Evolutionary conservation across 768 basidiomycete species (phyloP).

Genomic region (Podaxis rugospora): DNA sequence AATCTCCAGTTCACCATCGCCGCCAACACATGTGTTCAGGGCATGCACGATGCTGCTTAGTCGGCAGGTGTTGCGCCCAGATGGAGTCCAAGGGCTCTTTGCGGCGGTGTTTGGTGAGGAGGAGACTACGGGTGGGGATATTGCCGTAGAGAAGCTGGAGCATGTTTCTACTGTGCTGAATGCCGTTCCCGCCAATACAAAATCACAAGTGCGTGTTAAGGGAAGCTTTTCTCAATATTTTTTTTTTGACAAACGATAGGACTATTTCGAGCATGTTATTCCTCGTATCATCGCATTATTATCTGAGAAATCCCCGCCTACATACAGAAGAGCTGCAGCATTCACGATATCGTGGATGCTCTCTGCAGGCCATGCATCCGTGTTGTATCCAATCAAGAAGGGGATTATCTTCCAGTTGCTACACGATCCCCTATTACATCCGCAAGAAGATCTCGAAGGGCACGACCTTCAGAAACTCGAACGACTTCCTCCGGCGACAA

Average conservation of each 20-base stretch:
- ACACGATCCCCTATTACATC: constrained; percentile 45
- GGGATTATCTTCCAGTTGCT: constrained; percentile 41
- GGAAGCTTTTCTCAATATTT: background rate
- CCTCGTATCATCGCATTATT: constrained; percentile 54
- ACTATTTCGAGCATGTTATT: constrained; percentile 53
- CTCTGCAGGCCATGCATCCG: constrained; percentile 25
- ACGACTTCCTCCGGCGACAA: background rate
- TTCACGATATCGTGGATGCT: constrained; percentile 69
- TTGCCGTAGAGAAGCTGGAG: constrained; percentile 66
- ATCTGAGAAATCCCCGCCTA: constrained; percentile 32
- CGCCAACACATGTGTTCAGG: constrained; percentile 50
- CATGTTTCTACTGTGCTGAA: constrained; percentile 62
- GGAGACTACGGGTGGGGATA: constrained; percentile 42
- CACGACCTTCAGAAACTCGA: background rate
- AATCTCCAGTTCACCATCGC: constrained; percentile 40
- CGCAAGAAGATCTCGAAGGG: background rate
- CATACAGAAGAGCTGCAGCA: constrained; percentile 58
- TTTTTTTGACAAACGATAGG: constrained; percentile 33
- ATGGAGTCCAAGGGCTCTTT: constrained; percentile 67
- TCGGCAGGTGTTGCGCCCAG: constrained; percentile 63
- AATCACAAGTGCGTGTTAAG: constrained; percentile 43
- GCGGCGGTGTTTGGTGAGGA: constrained; percentile 66
- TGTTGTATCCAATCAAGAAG: constrained; percentile 25
- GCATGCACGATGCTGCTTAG: constrained; percentile 62
- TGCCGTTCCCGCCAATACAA: constrained; percentile 54